Conservation (phyloP, 306 rosid genomes). For the Corylus avellana region DNA sequence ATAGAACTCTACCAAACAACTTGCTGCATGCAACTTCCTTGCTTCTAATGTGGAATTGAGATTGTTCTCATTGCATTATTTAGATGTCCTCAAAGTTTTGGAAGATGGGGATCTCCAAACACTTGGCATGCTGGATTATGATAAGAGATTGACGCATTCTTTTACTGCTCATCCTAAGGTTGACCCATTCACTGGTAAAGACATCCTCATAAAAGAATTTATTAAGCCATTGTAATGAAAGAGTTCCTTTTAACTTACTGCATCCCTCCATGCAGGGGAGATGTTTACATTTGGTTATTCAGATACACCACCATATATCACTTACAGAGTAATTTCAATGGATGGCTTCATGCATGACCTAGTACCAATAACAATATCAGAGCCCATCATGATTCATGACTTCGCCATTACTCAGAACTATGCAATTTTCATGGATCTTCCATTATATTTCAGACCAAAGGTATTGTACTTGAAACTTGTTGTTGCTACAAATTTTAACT, state of each 20-base stretch:
- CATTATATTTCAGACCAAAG: constrained; percentile 81
- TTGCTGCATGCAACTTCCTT: constrained; percentile 17
- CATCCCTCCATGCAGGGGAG: constrained; percentile 69
- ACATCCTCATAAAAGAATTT: constrained; percentile 29
- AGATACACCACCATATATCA: constrained; percentile 76
- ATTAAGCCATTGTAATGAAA: constrained; percentile 13
- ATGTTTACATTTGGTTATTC: constrained; percentile 97
- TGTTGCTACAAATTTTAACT: constrained; percentile 12
- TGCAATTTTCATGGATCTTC: constrained; percentile 93
- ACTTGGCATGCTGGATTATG: constrained; percentile 86
- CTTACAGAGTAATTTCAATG: constrained; percentile 89
- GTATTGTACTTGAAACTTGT: constrained; percentile 36
- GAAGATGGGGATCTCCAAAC: constrained; percentile 99
- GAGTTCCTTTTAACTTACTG: constrained; percentile 22
- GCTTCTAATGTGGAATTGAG: constrained; percentile 26
- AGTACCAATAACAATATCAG: constrained; percentile 81
- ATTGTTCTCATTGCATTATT: constrained; percentile 24
- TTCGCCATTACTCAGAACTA: constrained; percentile 91
- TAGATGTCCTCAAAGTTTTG: constrained; percentile 85
- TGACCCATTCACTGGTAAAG: constrained; percentile 84
- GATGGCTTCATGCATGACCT: constrained; percentile 93
- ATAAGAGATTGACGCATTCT: constrained; percentile 84
- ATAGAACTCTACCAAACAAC: not conserved
- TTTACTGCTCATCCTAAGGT: constrained; percentile 99
- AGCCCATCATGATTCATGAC: constrained; percentile 94